Evolutionary conservation across 352 stramenopile genomes (phyloP), one percentile per base, ranked within the genome.

Genomic region (Phytopythium montanum): DNA sequence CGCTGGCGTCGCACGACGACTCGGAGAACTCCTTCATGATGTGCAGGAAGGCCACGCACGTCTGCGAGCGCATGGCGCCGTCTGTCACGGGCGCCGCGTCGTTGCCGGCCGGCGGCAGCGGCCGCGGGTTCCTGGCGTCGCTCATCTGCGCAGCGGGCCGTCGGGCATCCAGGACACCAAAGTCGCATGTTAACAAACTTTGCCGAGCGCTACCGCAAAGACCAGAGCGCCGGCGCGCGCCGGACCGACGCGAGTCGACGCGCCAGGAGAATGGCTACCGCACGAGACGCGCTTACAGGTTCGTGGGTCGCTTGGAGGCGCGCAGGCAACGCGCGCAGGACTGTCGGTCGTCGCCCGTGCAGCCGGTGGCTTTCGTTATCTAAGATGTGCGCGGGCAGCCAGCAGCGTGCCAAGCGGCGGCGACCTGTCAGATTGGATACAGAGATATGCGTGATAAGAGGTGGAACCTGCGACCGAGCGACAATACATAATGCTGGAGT

Each of bases 1-100:
- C 79, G 56, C 49, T 85, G 51, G 76, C 73, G 58, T 81, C 72
- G 68, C 79, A 88, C 29, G 76, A 87, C 51, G 71, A 81, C 63
- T 86, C 73, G 14, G 72, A 82, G 58, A 87, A 88, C 64, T 88
- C 79, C 53, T 85, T 85, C 79, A 88, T 88, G 59, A 88, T 88
- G 66, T 82, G 74, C 66, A 88, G 64, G 60, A 88, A 88, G 62
- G 83, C 79, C 33, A 81, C 68, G 57, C 76, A 84, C 46, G 72
- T 83, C 57, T 83, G 70, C 54, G 72, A 84, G 53, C 68, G 73
- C 70, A 83, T 77, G 56, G 73, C 65, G 31, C 41, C 52, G 25
- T 63, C 62, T 34, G 36, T 53, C 44, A 42, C 44, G 23, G 36
- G 26, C 36, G 38, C 38, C 21, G 25, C 59, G 51, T 28, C 49